phyloP scores from a whole-genome alignment of 2,329 filamentous ascomycete species.

The Trichoderma sp. region DNA sequence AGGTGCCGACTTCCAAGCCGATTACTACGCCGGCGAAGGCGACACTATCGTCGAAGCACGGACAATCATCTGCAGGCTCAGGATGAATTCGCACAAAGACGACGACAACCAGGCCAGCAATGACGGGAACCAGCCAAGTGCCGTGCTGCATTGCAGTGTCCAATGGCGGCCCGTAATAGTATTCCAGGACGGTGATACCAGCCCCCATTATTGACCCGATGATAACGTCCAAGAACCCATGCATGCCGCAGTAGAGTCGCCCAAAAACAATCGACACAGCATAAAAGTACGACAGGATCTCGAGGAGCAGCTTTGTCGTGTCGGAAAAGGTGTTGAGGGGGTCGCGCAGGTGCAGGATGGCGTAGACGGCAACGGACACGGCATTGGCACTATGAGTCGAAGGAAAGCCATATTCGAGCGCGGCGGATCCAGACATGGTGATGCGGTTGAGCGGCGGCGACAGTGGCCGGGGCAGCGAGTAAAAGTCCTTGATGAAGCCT shows the following conservation, averaged over 20 bases:
- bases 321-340: slow-evolving; percentile 61
- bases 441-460: slow-evolving; percentile 91
- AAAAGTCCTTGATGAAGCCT: slow-evolving; percentile 90
- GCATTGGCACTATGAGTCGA: slow-evolving; percentile 97
- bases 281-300: slow-evolving; percentile 76
- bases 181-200: slow-evolving; percentile 57
- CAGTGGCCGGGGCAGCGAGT: slow-evolving; percentile 85
- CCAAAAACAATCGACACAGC: slow-evolving; percentile 86
- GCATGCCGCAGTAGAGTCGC: slow-evolving; percentile 96
- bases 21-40: slow-evolving; percentile 89
- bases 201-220: slow-evolving; percentile 76
- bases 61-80: slow-evolving; percentile 93
- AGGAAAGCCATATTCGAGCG: slow-evolving; percentile 94
- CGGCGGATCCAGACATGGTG: slow-evolving; percentile 94
- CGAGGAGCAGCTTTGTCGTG: slow-evolving; percentile 59
- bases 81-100: slow-evolving; percentile 84
- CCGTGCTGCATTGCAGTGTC: slow-evolving; percentile 69
- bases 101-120: slow-evolving; percentile 65
- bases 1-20: slow-evolving; percentile 76
- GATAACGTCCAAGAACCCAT: slow-evolving; percentile 89
- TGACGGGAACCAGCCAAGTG: slow-evolving; percentile 60
- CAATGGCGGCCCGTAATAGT: slow-evolving; percentile 58
- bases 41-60: slow-evolving; percentile 94
- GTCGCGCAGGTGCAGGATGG: slow-evolving; percentile 65
- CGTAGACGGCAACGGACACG: slow-evolving; percentile 87